phyloP scores from a whole-genome alignment of 208 protist genomes.

The Tritrichomonas foetus region DNA sequence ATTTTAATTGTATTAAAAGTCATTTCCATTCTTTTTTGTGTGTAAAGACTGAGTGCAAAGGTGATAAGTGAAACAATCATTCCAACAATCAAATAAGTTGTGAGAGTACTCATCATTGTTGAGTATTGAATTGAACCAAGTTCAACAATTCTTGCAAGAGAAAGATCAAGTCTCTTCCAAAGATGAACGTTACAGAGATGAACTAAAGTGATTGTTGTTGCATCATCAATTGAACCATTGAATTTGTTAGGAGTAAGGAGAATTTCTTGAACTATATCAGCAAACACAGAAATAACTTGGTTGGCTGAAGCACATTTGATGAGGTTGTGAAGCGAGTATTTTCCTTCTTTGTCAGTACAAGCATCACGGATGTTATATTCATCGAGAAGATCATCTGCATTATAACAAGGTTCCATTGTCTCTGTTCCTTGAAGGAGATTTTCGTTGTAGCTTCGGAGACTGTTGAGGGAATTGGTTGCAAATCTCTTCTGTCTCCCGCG shows the following conservation, averaged over 20 bases:
- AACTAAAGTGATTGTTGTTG: neutral
- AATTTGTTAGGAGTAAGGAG: neutral
- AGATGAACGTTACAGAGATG: neutral
- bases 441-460: neutral
- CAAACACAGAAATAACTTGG: neutral
- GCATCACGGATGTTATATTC: neutral
- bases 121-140: neutral
- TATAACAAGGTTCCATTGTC: neutral
- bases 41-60: neutral
- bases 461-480: neutral
- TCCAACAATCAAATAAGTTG: neutral
- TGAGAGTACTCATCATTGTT: neutral
- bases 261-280: neutral
- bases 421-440: neutral
- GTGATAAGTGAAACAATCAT: neutral
- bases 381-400: neutral
- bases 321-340: neutral
- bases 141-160: neutral
- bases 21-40: neutral
- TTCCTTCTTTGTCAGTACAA: neutral
- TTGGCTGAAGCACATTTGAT: neutral
- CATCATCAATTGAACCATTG: neutral
- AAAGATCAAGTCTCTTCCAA: neutral
- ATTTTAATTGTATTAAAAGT: neutral
- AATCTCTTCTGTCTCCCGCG: neutral